Evolutionary conservation across 225 moss, liverwort and hornwort species (phyloP), one percentile per base, ranked within the genome.

Genomic region (Polytrichum commune): DNA sequence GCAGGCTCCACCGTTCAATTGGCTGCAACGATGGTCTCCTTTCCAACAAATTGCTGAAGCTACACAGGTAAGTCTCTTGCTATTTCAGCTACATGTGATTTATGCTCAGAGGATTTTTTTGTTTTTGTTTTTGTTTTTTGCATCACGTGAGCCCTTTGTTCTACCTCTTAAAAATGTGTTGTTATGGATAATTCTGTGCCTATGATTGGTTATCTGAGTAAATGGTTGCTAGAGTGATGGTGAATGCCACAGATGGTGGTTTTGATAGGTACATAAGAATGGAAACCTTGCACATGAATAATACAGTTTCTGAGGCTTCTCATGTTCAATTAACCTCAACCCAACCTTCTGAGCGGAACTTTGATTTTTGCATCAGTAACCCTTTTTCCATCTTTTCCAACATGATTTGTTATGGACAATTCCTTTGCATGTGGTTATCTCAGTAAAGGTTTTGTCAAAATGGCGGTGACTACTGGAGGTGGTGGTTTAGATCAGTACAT

Each of bases 21-120:
- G 95, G 98, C 85, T 98, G 77, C 95, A 88, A 74, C 95, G 95
- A 63, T 98, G 93, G 93, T 67, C 89, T 60, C 95, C 91, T 75
- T 83, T 98, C 38, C 90, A 91, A 64, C 88, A 83, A 35, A 88
- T 98, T 72, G 95, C 92, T 67, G 80, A 90, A 65, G 91, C 87
- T 65, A 95, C 95, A 25, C 88, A 98, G 95, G 98, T 46, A 13
- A 46, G 95, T 68, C 38, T n/a, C n/a, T 35, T 74, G 20, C 55
- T 70, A 58, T 9, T 58, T 24, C 19, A 9, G 22, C 53, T 19
- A 18, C 29, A 46, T 30, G 38, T 68, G 64, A 22, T 7, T 38
- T 38, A 35, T 46, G 4, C 46, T 13, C 46, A 46, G 46, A 46
- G 10, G 13, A 13, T 46, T 46, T 16, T 46, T 13, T 58, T 25